A percentile compares a stretch with the other conserved stretches of the same genome.
These are phyloP conservation scores for Iris macrosiphon DNA, from an alignment of 106 monocot genomes.

Conservation along the genomic window DNA sequence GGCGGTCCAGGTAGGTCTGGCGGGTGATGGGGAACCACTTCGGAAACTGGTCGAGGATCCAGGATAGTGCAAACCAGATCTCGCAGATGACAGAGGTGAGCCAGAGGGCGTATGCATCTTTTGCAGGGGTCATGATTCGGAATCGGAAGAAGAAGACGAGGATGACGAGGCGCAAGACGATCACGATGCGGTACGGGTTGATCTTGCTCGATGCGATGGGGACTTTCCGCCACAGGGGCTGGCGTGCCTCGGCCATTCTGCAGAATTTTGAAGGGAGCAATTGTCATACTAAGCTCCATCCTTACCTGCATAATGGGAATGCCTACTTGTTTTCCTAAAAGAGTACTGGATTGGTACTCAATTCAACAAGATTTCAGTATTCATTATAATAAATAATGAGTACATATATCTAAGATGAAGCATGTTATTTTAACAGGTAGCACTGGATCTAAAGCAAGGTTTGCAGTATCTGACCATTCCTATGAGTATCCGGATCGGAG, in stretches of 20 bases:
- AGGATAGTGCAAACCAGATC: conserved; percentile 95
- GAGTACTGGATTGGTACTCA: no score
- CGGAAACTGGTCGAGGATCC: conserved; percentile 98
- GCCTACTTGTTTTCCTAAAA: no score
- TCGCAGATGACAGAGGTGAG: conserved; percentile 88
- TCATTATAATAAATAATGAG: no score
- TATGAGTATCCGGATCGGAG: no score
- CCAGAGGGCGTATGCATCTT: conserved; percentile 86
- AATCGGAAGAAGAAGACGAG: conserved; percentile 87
- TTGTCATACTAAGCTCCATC: not conserved
- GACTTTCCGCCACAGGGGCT: conserved; percentile 92
- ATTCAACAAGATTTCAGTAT: no score
- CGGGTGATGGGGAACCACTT: conserved; percentile 87
- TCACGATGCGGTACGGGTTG: conserved; percentile 92
- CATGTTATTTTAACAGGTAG: no score
- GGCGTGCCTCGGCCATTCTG: conserved; percentile 85
- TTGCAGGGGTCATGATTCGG: conserved; percentile 72
- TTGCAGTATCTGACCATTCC: no score
- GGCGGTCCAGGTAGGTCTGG: conserved; percentile 90
- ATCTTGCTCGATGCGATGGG: conserved; percentile 79
- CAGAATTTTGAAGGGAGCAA: not conserved
- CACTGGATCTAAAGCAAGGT: no score
- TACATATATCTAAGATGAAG: no score
- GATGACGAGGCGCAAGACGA: conserved; percentile 73
- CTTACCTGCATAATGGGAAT: not conserved